Evolutionary conservation across 2,329 filamentous ascomycete species (phyloP).

Genomic region (Reticulascus tulasneorum): DNA sequence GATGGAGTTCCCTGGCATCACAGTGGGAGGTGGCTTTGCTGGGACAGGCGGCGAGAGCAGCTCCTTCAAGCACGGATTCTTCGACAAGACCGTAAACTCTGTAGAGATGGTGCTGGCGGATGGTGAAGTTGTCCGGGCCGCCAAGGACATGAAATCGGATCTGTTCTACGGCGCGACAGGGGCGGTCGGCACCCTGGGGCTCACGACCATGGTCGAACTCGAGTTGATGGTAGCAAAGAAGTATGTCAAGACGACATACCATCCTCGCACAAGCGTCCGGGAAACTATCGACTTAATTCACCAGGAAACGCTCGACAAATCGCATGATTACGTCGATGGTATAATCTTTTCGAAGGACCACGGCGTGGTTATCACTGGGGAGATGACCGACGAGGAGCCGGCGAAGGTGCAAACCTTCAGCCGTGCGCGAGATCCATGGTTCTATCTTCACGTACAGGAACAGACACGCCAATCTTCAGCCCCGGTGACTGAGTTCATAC

Average conservation of each 20-base stretch:
- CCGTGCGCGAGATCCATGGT: conserved; percentile 64
- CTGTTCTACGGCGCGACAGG: conserved; percentile 63
- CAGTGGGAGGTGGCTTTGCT: conserved; percentile 63
- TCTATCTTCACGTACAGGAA: conserved; percentile 59
- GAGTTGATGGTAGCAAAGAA: conserved; percentile 50
- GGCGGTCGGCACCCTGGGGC: conserved; percentile 63
- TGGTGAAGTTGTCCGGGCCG: conserved; percentile 53
- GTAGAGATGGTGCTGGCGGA: conserved; percentile 64
- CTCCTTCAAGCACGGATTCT: conserved; percentile 63
- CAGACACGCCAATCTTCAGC: conserved; percentile 16
- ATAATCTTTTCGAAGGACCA: conserved; percentile 56
- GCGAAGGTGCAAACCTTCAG: conserved; percentile 43
- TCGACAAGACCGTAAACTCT: conserved; percentile 56
- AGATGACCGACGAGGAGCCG: conserved; percentile 45
- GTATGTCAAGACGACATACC: conserved; percentile 57
- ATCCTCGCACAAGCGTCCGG: conserved; percentile 36
- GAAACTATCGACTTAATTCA: conserved; percentile 39
- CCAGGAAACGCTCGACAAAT: conserved; percentile 31
- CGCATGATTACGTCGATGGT: conserved; percentile 64
- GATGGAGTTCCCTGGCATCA: conserved; percentile 72
- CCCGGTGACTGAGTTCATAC: conserved; percentile 50
- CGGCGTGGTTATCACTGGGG: conserved; percentile 59
- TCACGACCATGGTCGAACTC: conserved; percentile 61
- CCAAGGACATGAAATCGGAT: conserved; percentile 50
- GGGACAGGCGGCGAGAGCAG: conserved; percentile 66